phyloP scores from a whole-genome alignment of 1,284 basidiomycete species.

The Heliocybe sulcata region DNA sequence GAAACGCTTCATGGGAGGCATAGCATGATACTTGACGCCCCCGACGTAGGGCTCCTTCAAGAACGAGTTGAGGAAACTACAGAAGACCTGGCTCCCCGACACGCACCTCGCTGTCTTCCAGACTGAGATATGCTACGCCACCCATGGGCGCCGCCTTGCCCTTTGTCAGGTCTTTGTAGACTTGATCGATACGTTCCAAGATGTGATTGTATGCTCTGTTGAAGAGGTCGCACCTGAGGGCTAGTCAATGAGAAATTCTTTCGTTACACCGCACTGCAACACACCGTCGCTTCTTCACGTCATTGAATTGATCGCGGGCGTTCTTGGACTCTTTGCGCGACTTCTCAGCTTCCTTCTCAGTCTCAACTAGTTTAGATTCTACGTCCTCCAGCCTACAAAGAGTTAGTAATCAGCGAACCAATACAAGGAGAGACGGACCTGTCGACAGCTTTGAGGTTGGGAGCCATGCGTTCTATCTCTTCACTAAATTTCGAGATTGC shows the following conservation, averaged over 20 bases:
- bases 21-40: conserved; percentile 97
- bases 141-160: conserved; percentile 90
- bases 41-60: conserved; percentile 88
- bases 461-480: conserved; percentile 93
- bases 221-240: conserved; percentile 73
- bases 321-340: conserved; percentile 79
- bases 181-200: conserved; percentile 86
- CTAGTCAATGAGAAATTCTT: conserved; percentile 2
- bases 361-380: conserved; percentile 68
- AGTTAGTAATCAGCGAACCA: background rate
- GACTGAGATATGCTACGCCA: conserved; percentile 91
- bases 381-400: conserved; percentile 80
- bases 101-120: conserved; percentile 90
- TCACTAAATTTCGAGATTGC: conserved; percentile 64
- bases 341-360: conserved; percentile 72
- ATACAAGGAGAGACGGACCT: conserved; percentile 34
- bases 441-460: conserved; percentile 95
- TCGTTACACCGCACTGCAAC: conserved; percentile 11
- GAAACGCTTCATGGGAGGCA: conserved; percentile 99
- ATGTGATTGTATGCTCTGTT: conserved; percentile 97
- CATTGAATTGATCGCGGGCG: conserved; percentile 88
- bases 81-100: background rate
- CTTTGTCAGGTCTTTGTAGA: conserved; percentile 98
- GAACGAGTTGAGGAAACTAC: background rate
- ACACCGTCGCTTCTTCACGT: conserved; percentile 78